A percentile compares a stretch with the other conserved stretches of the same genome.
Evolutionary conservation across 495 filamentous ascomycete species (phyloP).

Genomic region (Podospora appendiculata): DNA sequence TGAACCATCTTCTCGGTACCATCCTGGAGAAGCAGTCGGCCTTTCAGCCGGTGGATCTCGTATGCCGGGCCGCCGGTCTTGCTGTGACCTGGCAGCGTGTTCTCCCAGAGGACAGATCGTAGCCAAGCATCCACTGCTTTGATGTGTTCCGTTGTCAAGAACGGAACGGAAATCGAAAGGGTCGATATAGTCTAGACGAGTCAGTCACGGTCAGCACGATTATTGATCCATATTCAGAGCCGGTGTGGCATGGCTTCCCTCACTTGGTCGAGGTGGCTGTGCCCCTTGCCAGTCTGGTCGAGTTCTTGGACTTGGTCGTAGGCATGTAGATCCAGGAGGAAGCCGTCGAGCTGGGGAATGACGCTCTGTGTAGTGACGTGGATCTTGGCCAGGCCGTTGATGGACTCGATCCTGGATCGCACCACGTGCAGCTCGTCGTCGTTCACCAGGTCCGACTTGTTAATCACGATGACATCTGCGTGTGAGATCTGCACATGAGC

Average conservation of each 20-base stretch:
- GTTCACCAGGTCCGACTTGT: slow-evolving; percentile 88
- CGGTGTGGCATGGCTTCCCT: slow-evolving; percentile 9
- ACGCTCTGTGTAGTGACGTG: slow-evolving; percentile 71
- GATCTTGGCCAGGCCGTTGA: slow-evolving; percentile 85
- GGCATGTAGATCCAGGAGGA: slow-evolving; percentile 84
- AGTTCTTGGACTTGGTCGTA: slow-evolving; percentile 73
- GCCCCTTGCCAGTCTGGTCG: slow-evolving; percentile 57
- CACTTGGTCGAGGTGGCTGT: slow-evolving; percentile 80
- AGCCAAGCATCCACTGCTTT: slow-evolving; percentile 71
- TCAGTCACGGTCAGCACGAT: not conserved
- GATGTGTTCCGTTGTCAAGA: slow-evolving; percentile 46
- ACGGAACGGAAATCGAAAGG: slow-evolving; percentile 55
- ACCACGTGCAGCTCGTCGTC: slow-evolving; percentile 57
- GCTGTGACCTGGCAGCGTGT: slow-evolving; percentile 43
- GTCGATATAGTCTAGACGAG: slow-evolving; percentile 77
- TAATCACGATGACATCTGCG: slow-evolving; percentile 91
- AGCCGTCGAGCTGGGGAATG: slow-evolving; percentile 73
- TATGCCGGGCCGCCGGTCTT: slow-evolving; percentile 21
- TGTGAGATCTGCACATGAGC: slow-evolving; percentile 95
- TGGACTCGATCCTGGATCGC: slow-evolving; percentile 59
- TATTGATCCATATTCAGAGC: not conserved
- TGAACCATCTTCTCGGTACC: slow-evolving; percentile 72
- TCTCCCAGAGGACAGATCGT: slow-evolving; percentile 77
- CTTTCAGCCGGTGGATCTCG: slow-evolving; percentile 86
- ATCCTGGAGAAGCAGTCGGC: slow-evolving; percentile 53